phyloP scores from a whole-genome alignment of 78 protist species.

The Polysphondylium violaceum region DNA sequence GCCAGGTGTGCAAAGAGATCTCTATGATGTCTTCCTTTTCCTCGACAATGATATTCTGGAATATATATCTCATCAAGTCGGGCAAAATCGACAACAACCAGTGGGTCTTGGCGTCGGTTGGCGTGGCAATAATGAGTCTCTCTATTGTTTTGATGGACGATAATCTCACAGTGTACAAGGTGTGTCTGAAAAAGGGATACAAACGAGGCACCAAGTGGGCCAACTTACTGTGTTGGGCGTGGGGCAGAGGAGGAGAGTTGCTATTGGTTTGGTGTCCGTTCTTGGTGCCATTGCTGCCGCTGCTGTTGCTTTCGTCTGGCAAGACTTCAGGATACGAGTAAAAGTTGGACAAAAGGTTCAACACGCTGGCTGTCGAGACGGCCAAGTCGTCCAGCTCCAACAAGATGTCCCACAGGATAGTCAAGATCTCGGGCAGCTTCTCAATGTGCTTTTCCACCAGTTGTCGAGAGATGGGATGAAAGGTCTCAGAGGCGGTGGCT shows the following conservation, averaged over 20 bases:
- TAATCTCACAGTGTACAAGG: conserved; percentile 44
- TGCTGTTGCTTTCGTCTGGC: neutral
- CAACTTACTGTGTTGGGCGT: conserved; percentile 23
- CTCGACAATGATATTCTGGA: conserved; percentile 70
- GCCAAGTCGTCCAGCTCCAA: conserved; percentile 80
- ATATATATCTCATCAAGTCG: conserved; percentile 61
- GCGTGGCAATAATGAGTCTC: conserved; percentile 23
- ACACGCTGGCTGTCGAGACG: conserved; percentile 64
- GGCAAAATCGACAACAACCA: conserved; percentile 52
- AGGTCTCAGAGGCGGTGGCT: conserved; percentile 71
- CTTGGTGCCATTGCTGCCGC: neutral
- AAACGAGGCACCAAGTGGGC: conserved; percentile 62
- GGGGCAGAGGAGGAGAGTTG: conserved; percentile 8
- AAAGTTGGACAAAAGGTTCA: conserved; percentile 41
- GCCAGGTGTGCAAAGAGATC: conserved; percentile 46
- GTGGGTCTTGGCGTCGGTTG: conserved; percentile 8
- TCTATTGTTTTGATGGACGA: conserved; percentile 54
- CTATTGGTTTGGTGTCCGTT: neutral
- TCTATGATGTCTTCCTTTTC: conserved; percentile 72
- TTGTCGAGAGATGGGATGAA: conserved; percentile 56
- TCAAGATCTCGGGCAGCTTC: conserved; percentile 16
- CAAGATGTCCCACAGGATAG: conserved; percentile 80
- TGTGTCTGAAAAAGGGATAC: conserved; percentile 75
- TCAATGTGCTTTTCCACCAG: conserved; percentile 15
- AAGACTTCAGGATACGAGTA: conserved; percentile 59